Evolutionary conservation across 2,329 filamentous ascomycete genomes (phyloP), one percentile per base, ranked within the genome.

Genomic region (Helotiales sp.): DNA sequence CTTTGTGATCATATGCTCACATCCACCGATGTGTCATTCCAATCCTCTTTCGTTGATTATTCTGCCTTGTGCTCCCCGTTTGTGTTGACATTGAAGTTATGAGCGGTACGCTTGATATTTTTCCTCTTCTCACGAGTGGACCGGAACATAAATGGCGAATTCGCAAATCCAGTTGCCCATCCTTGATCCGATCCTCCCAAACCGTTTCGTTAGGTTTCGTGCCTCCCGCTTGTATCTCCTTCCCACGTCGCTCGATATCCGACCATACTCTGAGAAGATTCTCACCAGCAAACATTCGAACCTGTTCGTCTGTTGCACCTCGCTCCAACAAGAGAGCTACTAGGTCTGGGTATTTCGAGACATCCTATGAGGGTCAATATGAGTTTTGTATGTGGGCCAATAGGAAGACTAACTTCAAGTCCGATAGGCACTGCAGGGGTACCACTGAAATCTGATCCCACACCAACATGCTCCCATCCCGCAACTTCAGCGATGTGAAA

Each of bases 381-480:
- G n/a, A n/a, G n/a, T n/a, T n/a, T n/a, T n/a, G n/a, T n/a, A n/a
- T n/a, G n/a, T n/a, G n/a, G n/a, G n/a, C n/a, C n/a, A n/a, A 31
- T 12, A 10, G 27, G 27, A 31, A 13, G 19, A 12, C 8, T 19
- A 12, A 49, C 46, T 19, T 50, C 47, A 7, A 50, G 30, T n/a
- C 47, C 47, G 17, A 33, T 33, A 5, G 47, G 27, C 7, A 19
- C 15, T 17, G 15, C 27, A 3, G 27, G 25, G 24, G 82, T 82
- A 5, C 64, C 86, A 66, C 33, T 36, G 15, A 36, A 36, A n/a
- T 36, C 33, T 5, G 33, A 36, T 25, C 86, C 86, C 9, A 89
- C 70, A 0, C 86, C 86, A n/a, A 89, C 83, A 69, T 87, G 77
- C 50, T 86, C 80, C 65, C 85, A 89, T 0, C 86, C 86, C 52